Base-by-base conservation (phyloP, 257 asterid genomes). In the Echites panduratus region DNA sequence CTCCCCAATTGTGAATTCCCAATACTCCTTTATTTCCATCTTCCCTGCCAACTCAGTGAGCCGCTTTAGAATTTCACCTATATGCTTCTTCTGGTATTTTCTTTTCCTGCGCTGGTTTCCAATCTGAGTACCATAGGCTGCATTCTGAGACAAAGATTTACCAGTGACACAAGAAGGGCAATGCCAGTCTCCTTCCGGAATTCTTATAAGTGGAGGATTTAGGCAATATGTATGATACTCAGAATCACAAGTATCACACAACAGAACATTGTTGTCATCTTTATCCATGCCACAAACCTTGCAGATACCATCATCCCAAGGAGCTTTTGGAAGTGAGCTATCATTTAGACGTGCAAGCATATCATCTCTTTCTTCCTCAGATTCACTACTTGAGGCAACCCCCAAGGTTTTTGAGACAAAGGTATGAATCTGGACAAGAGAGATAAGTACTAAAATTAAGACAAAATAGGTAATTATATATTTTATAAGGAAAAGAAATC, bases 291-390 rank as follows among this genome's bases (percentile, higher is more conserved):
- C 96, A 74, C 99, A 94, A 53, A 89, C 96, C 84, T 91, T 91
- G 76, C 99, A 94, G 65, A 94, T 74, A n/a, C 98, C 97, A 32
- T 89, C 97, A 56, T 95, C 99, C 99, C 99, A 95, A 66, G 99
- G 98, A 75, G 98, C 97, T 86, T 85, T 86, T 41, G 99, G 99
- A 76, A 95, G 88, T 40, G 85, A 75, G 79, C 84, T 85, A 73
- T 84, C 90, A 59, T 82, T 80, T 66, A 82, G 83, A 40, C 58
- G 75, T 19, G 85, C 85, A 70, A 90, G 84, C 56, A 89, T 77
- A 38, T 83, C 92, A n/a, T 92, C 91, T 75, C 88, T 85, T 85
- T 82, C 91, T 72, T 84, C 87, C 77, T 83, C 77, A 71, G 84
- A 88, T 75, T 84, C 92, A 49, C 59, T 69, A 75, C 79, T 79